A percentile compares a stretch with the other conserved stretches of the same genome.
Evolutionary conservation across 2,329 filamentous ascomycete species (phyloP).

Genomic region (Fusarium ramigenum): DNA sequence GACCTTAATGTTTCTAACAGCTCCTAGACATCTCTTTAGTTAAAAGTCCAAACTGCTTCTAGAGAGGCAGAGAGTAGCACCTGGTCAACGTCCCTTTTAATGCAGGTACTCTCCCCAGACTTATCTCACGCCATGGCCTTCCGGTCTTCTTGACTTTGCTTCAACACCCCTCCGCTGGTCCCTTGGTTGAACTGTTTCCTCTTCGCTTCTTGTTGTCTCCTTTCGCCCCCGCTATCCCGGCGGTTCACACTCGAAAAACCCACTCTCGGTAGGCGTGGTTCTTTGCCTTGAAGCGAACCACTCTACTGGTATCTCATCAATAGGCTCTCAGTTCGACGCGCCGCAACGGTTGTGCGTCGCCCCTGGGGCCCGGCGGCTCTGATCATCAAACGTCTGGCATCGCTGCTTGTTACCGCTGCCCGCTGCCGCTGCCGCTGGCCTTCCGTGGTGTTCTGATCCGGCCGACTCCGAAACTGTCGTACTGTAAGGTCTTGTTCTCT

Average conservation of each 20-base stretch:
- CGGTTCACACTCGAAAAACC: constrained; percentile 40
- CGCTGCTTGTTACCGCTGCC: constrained; percentile 12
- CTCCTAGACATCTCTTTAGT: constrained; percentile 29
- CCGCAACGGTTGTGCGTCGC: constrained; percentile 33
- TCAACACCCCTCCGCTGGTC: constrained; percentile 39
- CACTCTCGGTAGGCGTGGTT: constrained; percentile 40
- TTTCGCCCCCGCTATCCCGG: constrained; percentile 39
- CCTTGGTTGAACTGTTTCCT: constrained; percentile 36
- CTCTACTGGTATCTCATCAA: constrained; percentile 41
- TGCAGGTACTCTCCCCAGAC: constrained; percentile 45
- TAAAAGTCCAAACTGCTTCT: constrained; percentile 27
- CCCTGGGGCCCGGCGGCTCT: constrained; percentile 31
- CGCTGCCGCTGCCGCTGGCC: constrained; percentile 4
- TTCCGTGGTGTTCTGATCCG: constrained; percentile 32
- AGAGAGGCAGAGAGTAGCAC: constrained; percentile 19
- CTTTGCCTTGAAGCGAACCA: constrained; percentile 44
- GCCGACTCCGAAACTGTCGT: constrained; percentile 35
- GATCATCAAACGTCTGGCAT: constrained; percentile 24
- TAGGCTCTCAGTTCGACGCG: constrained; percentile 34
- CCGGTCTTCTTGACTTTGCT: constrained; percentile 42
- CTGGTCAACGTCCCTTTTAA: constrained; percentile 42
- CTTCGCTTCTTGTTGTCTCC: constrained; percentile 43
- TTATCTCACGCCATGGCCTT: constrained; percentile 41
- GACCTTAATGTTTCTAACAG: constrained; percentile 30
- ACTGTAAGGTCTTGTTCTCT: constrained; percentile 36